phyloP scores from a whole-genome alignment of 2,329 filamentous ascomycete genomes.

The Colletotrichum spaethianum region DNA sequence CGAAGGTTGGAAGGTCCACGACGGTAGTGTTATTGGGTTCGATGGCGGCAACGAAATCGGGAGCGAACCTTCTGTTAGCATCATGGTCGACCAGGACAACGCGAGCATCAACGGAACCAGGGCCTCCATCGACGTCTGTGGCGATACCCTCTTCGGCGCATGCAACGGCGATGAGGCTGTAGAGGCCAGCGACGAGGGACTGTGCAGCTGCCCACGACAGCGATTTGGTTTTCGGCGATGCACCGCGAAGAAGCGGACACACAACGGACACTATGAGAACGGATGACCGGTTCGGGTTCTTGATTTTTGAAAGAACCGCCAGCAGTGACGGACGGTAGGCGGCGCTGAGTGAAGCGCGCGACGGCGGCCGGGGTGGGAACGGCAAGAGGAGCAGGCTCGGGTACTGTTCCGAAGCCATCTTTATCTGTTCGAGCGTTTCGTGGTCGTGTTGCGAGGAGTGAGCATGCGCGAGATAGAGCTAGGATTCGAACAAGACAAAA shows the following conservation, averaged over 20 bases:
- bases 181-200: slow-evolving; percentile 81
- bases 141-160: slow-evolving; percentile 74
- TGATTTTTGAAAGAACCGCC: slow-evolving; percentile 66
- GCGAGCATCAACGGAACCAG: slow-evolving; percentile 81
- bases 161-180: slow-evolving; percentile 82
- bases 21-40: slow-evolving; percentile 62
- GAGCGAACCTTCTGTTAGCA: slow-evolving; percentile 49
- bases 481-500: too few relatives aligned
- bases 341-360: slow-evolving; percentile 65
- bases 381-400: slow-evolving; percentile 75
- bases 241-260: slow-evolving; percentile 71
- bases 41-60: slow-evolving; percentile 54
- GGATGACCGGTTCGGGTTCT: slow-evolving; percentile 52
- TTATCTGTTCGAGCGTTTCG: neutral
- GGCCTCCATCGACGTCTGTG: slow-evolving; percentile 68
- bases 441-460: neutral
- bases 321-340: slow-evolving; percentile 74
- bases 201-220: slow-evolving; percentile 79
- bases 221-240: slow-evolving; percentile 63
- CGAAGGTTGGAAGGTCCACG: slow-evolving; percentile 66
- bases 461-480: neutral
- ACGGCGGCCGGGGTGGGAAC: slow-evolving; percentile 70
- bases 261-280: slow-evolving; percentile 71
- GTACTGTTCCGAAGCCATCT: slow-evolving; percentile 41
- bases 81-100: slow-evolving; percentile 80